Base-by-base conservation (phyloP, 1,284 basidiomycete species). In the Neolentinus lepideus region DNA sequence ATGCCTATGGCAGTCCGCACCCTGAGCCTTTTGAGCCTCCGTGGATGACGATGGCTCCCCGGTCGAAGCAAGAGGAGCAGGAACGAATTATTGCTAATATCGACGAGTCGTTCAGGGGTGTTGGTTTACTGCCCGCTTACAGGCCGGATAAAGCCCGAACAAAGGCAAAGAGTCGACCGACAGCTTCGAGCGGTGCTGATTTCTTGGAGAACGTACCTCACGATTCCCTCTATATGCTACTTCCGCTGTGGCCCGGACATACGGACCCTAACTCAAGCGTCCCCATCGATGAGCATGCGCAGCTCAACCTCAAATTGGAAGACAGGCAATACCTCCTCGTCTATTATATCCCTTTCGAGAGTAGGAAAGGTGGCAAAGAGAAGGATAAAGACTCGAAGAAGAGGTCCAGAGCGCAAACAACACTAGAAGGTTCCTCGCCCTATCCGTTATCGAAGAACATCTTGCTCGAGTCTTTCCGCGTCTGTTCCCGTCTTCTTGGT, bases 201-300 rank as follows among this genome's bases (percentile, higher is more conserved):
- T 76, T 88, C 58, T 83, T 90, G 58, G 77, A 79, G 51, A 73
- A 79, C 45, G 75, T 90, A 25, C 84, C 85, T 0, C 69, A 79
- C 2, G 85, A 90, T 21, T 79, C 79, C 25, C 70, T 90, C 47
- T 89, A 85, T 67, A 90, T 91, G 89, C 75, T 91, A 21, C 72
- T 91, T n/a, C 88, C 88, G 2, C 74, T 91, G 35, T 91, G 88
- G 88, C 82, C 85, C 10, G 79, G 82, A n/a, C 84, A 86, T 61
- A 86, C 80, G 0, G 88, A 88, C 63, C 63, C 76, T 0, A 61
- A 64, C 16, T 66, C 62, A 45, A 60, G 54, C 3, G 54, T 57
- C 56, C 68, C 70, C 14, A 73, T 71, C 53, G 62, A 65, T 16
- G 56, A 69, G 38, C 38, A 43, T 43, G 38, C 38, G 6, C 71